Evolutionary conservation across 495 filamentous ascomycete species (phyloP).

Genomic region (Xylaria acuta): DNA sequence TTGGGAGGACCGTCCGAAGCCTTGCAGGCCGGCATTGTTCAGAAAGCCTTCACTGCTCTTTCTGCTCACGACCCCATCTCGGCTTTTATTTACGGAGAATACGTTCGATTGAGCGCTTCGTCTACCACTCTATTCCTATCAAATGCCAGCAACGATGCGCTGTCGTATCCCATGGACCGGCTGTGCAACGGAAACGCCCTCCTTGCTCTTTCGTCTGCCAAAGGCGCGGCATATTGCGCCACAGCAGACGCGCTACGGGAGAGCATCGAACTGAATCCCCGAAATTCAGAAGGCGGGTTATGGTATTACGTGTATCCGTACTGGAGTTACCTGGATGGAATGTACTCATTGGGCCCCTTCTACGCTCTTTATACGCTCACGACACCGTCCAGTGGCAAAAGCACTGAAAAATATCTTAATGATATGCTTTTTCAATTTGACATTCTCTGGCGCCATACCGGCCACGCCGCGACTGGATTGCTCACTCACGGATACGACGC

Average conservation of each 20-base stretch:
- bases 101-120: conserved; percentile 36
- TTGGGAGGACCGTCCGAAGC: conserved; percentile 41
- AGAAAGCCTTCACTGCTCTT: conserved; percentile 45
- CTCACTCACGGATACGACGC: conserved; percentile 67
- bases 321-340: conserved; percentile 58
- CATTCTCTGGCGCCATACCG: conserved; percentile 56
- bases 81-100: conserved; percentile 30
- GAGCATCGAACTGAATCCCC: conserved; percentile 49
- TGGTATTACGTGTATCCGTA: conserved; percentile 56
- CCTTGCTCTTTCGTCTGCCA: conserved; percentile 41
- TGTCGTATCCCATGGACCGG: conserved; percentile 47
- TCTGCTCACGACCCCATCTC: conserved; percentile 37
- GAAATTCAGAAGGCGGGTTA: conserved; percentile 48
- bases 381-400: conserved; percentile 29
- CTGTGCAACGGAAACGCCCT: conserved; percentile 47
- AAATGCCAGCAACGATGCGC: conserved; percentile 45
- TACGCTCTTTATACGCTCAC: conserved; percentile 34
- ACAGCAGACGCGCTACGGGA: conserved; percentile 43
- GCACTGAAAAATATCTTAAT: conserved; percentile 30
- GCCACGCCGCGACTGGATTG: conserved; percentile 51
- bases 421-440: conserved; percentile 60
- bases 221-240: conserved; percentile 34
- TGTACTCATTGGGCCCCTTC: conserved; percentile 53
- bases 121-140: conserved; percentile 39
- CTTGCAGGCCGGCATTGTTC: conserved; percentile 50